A percentile compares a stretch with the other conserved stretches of the same genome.
These are phyloP conservation scores for Apostasia shenzhenica DNA, from an alignment of 106 monocot genomes.

Conservation along the genomic window DNA sequence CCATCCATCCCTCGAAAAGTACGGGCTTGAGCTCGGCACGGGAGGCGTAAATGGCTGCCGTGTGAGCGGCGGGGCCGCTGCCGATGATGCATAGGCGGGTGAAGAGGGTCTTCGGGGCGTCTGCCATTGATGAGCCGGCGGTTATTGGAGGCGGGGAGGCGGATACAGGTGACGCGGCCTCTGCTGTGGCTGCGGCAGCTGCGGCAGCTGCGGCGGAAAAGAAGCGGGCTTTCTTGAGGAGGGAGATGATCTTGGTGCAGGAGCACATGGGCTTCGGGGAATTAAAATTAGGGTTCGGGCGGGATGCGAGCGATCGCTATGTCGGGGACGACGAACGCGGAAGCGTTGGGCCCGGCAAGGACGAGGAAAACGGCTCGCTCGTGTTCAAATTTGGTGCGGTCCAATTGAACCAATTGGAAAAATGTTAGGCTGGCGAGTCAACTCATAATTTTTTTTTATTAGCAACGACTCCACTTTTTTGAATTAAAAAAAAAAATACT, in stretches of 20 bases:
- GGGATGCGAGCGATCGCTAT: no score
- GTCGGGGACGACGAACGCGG: no score
- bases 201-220: conserved; percentile 3
- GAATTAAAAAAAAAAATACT: no score
- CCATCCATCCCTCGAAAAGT: conserved; percentile 92
- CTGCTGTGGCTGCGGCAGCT: conserved; percentile 5
- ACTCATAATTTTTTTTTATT: no score
- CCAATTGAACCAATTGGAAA: no score
- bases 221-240: conserved; percentile 16
- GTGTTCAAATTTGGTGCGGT: no score
- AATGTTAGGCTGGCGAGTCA: no score
- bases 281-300: neutral
- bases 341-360: no score
- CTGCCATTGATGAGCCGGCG: conserved; percentile 8
- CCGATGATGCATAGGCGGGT: conserved; percentile 92
- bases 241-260: conserved; percentile 18
- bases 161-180: neutral
- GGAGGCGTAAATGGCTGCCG: conserved; percentile 88
- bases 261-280: conserved; percentile 11
- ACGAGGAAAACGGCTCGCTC: no score
- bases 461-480: no score
- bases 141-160: neutral
- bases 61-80: conserved; percentile 85
- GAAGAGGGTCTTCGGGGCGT: conserved; percentile 14
- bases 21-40: conserved; percentile 79